Evolutionary conservation across 345 rosid genomes (phyloP).

Genomic region (Hirschfeldia incana): DNA sequence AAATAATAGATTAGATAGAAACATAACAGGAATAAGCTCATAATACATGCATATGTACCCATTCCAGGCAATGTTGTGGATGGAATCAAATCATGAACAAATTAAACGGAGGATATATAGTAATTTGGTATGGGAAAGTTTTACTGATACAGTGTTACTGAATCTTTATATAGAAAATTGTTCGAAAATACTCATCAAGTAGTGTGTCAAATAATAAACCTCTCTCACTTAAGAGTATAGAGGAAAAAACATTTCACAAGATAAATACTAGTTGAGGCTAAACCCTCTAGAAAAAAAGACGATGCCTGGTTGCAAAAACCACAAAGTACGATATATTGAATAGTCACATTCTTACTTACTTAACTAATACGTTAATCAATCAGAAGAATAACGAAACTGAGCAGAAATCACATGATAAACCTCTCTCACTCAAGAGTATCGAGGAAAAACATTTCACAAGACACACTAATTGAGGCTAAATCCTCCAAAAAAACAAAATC

Average conservation of each 20-base stretch:
- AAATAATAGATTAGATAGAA: background rate
- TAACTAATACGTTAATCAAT: conserved; percentile 20
- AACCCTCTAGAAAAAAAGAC: conserved; percentile 12
- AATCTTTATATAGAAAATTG: background rate
- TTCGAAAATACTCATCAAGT: conserved; percentile 1
- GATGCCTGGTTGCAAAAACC: conserved; percentile 11
- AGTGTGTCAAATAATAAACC: conserved; percentile 21
- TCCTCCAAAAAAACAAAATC: background rate
- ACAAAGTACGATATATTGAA: conserved; percentile 2
- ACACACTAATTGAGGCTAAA: too few species aligned
- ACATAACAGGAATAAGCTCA: conserved; percentile 10
- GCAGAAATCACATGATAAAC: background rate
- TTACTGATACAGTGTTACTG: conserved; percentile 6
- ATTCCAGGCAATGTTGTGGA: conserved; percentile 14
- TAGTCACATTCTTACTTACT: conserved; percentile 23
- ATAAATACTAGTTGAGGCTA: conserved; percentile 17
- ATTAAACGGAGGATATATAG: background rate
- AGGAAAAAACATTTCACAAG: conserved; percentile 25
- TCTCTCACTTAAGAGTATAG: conserved; percentile 3
- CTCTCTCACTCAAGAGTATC: background rate
- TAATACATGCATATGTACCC: background rate
- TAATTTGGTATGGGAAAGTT: conserved; percentile 6
- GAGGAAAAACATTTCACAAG: background rate
- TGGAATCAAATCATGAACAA: background rate
- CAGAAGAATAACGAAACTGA: conserved; percentile 32